Base-by-base conservation (phyloP, 306 rosid species). In the Potentilla sterilis region DNA sequence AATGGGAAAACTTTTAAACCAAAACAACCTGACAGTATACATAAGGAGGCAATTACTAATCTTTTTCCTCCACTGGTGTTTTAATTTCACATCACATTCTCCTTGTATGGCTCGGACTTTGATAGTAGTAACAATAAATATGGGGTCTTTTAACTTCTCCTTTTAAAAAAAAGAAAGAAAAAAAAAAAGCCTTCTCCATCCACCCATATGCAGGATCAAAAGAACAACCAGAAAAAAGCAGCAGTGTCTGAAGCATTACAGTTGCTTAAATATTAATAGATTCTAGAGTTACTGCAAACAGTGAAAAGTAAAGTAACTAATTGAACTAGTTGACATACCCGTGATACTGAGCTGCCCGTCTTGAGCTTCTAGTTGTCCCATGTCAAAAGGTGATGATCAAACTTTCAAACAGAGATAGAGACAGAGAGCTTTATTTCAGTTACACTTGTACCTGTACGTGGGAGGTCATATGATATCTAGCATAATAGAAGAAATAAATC, bases 291-390 rank as follows among this genome's bases (percentile, higher is more conserved):
- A 2, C 8, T 37, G 13, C 41, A 19, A n/a, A 13, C 32, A n/a
- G 12, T 67, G 47, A 35, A 55, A 44, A 46, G 13, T 18, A 16
- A 1, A 51, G 41, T 1, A 24, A 40, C 7, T 52, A n/a, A 35
- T 51, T 19, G 10, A 21, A 38, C 35, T 12, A 10, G 42, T 34
- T 10, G 41, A 59, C 70, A 38, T 62, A 75, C 83, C 80, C 18
- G 19, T 62, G 28, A 80, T 70, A 77, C 47, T 48, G 38, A 75
- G 80, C n/a, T 62, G 80, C 47, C 41, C 19, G 28, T 75, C 61
- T 70, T 62, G 70, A 46, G 64, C 72, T 58, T 68, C 71, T 55
- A 69, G 64, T 70, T 46, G 52, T 44, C 43, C 66, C 83, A 80
- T 80, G 64, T 47, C 66, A 2, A 38, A 67, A 66, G 54, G 4